Base-by-base conservation (phyloP, 176 grass and related monocot genomes). In the Tuctoria greenei region DNA sequence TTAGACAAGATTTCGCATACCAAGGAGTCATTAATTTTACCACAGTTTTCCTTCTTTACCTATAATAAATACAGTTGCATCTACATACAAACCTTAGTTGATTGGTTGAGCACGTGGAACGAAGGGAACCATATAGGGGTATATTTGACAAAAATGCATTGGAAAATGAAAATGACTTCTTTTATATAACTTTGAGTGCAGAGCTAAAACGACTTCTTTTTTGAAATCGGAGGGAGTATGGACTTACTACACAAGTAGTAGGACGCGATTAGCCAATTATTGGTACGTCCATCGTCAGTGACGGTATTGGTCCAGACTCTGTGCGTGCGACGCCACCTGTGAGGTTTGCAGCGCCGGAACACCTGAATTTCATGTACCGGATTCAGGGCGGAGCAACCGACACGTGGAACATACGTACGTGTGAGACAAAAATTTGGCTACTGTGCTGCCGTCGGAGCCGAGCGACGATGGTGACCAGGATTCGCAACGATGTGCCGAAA, bases 211-310 rank as follows among this genome's bases (percentile, higher is more conserved):
- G n/a, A n/a, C n/a, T n/a, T n/a, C n/a, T n/a, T n/a, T n/a, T n/a
- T n/a, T n/a, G n/a, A n/a, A n/a, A n/a, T n/a, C n/a, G n/a, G n/a
- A n/a, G n/a, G n/a, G n/a, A n/a, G n/a, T n/a, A n/a, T n/a, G n/a
- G n/a, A n/a, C n/a, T n/a, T n/a, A n/a, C 1, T n/a, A 8, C 10
- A 57, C 54, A 57, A 57, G 54, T 57, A n/a, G n/a, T n/a, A 57
- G 54, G 54, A 57, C 54, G 54, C n/a, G 54, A 57, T 57, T n/a
- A n/a, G n/a, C n/a, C n/a, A n/a, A n/a, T n/a, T 12, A 57, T 57
- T 57, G 54, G 21, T 10, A n/a, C n/a, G n/a, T n/a, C n/a, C n/a
- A n/a, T 9, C 21, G 12, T n/a, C 50, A 4, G 21, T 24, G 23
- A 25, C 10, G 21, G 54, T n/a, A 57, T 10, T 7, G 51, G 51